A percentile compares a stretch with the other conserved stretches of the same genome.
phyloP scores from a whole-genome alignment of 176 grass and related monocot genomes.

The Pontederia paniculata region DNA sequence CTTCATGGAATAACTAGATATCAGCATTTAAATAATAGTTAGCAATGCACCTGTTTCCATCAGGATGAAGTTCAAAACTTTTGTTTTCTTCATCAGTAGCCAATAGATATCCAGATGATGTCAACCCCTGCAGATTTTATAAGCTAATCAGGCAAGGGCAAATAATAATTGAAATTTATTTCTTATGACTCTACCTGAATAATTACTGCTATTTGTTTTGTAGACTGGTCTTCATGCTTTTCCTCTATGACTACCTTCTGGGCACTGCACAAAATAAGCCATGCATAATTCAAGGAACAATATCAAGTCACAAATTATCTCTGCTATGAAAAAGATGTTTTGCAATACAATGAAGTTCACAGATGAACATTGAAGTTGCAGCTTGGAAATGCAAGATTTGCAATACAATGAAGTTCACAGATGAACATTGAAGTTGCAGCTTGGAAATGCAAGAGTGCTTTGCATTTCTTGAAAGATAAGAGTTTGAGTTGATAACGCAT shows the following conservation, averaged over 20 bases:
- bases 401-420: neutral
- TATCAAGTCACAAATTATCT: too few species aligned
- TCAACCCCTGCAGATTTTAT: constrained; percentile 48
- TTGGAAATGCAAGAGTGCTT: too few species aligned
- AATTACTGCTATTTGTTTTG: constrained; percentile 6
- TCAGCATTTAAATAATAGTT: too few species aligned
- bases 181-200: too few species aligned
- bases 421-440: too few species aligned
- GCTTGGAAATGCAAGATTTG: too few species aligned
- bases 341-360: neutral
- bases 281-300: too few species aligned
- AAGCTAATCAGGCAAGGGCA: neutral
- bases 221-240: constrained; percentile 25
- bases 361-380: too few species aligned
- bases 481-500: too few species aligned
- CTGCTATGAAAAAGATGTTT: neutral
- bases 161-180: too few species aligned
- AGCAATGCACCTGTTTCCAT: constrained; percentile 66
- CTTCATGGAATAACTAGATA: neutral
- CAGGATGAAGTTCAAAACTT: constrained; percentile 73
- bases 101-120: constrained; percentile 59
- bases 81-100: constrained; percentile 47
- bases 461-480: too few species aligned
- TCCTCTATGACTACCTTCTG: constrained; percentile 74
- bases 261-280: constrained; percentile 40